Evolutionary conservation across 257 asterid genomes (phyloP).

Genomic region (Perilla frutescens): DNA sequence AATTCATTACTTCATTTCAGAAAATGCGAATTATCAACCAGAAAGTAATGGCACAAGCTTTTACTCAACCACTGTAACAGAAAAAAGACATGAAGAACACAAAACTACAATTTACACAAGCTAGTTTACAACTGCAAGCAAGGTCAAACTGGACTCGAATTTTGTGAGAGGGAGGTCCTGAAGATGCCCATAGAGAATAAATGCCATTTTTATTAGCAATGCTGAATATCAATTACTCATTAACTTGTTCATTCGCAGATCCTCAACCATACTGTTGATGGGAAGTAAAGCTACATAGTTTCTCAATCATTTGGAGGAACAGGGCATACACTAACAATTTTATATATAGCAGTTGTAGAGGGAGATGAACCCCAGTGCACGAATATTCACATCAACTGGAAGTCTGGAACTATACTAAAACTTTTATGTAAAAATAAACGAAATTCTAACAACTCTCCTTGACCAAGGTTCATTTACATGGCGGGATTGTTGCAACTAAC

Average conservation of each 20-base stretch:
- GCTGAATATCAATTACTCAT: neutral
- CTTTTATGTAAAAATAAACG: neutral
- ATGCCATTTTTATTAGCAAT: neutral
- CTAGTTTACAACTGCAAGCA: neutral
- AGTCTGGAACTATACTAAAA: neutral
- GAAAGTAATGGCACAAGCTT: neutral
- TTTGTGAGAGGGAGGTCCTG: neutral
- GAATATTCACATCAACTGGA: neutral
- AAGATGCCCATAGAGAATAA: neutral
- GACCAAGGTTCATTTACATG: neutral
- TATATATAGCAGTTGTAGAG: neutral
- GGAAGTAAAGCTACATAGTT: constrained; percentile 1
- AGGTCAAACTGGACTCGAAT: neutral
- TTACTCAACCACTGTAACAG: neutral
- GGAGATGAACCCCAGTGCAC: neutral
- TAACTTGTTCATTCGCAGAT: neutral
- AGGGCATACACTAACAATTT: neutral
- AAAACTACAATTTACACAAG: neutral
- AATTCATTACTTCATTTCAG: neutral
- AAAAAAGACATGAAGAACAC: neutral
- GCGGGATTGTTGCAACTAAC: constrained; percentile 12
- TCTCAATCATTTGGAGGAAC: constrained; percentile 3
- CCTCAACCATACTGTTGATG: neutral
- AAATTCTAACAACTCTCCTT: constrained; percentile 3
- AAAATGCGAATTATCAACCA: neutral